Evolutionary conservation across 2,329 filamentous ascomycete genomes (phyloP).

Genomic region (Colletotrichum chlorophyti): DNA sequence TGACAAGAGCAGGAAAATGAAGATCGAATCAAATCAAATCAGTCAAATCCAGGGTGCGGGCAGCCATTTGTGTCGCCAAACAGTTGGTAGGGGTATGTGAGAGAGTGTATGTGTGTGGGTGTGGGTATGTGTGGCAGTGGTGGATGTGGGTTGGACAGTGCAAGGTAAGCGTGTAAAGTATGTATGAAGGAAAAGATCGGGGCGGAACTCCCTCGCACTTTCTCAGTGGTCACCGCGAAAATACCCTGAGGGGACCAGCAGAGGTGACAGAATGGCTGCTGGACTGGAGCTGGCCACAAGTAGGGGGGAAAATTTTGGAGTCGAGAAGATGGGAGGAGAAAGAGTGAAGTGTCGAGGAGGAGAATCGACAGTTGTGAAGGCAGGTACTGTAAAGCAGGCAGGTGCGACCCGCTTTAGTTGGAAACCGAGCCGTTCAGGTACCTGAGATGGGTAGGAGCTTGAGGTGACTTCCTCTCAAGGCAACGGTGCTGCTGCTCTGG

Average conservation of each 20-base stretch:
- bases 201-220: too few species aligned
- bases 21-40: constrained; percentile 24
- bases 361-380: constrained; percentile 7
- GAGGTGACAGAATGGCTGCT: constrained; percentile 1
- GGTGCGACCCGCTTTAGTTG: constrained; percentile 23
- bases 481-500: not conserved
- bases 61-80: constrained; percentile 20
- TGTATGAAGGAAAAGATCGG: too few species aligned
- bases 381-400: not conserved
- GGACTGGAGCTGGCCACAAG: constrained; percentile 9
- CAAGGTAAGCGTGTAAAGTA: constrained; percentile 17
- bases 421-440: constrained; percentile 19
- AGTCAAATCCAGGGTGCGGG: constrained; percentile 3
- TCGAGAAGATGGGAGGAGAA: not conserved
- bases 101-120: not conserved
- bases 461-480: not conserved
- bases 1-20: constrained; percentile 11
- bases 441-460: constrained; percentile 8
- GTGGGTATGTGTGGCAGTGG: not conserved
- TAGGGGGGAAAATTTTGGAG: not conserved
- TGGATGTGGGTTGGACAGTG: constrained; percentile 27
- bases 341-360: constrained; percentile 1
- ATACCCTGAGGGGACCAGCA: too few species aligned
- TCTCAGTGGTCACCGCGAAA: too few species aligned
- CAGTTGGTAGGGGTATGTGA: not conserved